These are phyloP conservation scores for Nelumbo lutea DNA, from an alignment of 164 flowering plant species.

Conservation along the genomic window DNA sequence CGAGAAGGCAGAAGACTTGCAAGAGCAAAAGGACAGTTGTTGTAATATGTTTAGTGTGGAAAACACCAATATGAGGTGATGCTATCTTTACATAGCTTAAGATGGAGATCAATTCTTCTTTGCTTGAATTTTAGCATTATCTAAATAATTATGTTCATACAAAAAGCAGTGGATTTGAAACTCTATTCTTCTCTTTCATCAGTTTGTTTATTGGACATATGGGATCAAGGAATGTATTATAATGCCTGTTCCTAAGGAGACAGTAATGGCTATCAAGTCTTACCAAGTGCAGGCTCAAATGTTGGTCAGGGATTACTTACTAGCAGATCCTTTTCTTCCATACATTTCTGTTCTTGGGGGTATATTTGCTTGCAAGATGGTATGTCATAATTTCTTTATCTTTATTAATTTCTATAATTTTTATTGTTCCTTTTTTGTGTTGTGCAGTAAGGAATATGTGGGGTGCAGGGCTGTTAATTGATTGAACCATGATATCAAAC, in stretches of 20 bases:
- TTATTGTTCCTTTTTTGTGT: neutral
- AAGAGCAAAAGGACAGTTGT: too few species aligned
- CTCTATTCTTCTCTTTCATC: neutral
- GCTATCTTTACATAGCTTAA: too few species aligned
- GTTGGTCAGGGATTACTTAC: slow-evolving; percentile 57
- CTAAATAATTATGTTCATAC: neutral
- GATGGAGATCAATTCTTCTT: neutral
- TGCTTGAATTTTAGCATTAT: neutral
- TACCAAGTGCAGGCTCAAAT: slow-evolving; percentile 63
- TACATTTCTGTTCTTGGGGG: slow-evolving; percentile 81
- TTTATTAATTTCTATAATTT: neutral
- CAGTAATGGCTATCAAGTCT: slow-evolving; percentile 48
- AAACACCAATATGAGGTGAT: neutral
- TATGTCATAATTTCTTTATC: slow-evolving; percentile 18
- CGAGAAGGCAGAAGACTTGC: too few species aligned
- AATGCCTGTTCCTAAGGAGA: slow-evolving; percentile 33
- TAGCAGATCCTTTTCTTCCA: slow-evolving; percentile 68
- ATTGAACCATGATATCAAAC: too few species aligned
- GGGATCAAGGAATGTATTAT: slow-evolving; percentile 16
- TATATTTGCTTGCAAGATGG: slow-evolving; percentile 75
- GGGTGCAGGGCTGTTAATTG: too few species aligned
- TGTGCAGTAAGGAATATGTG: too few species aligned
- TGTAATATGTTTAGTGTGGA: neutral
- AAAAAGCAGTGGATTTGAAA: neutral
- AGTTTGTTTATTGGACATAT: slow-evolving; percentile 12